Base-by-base conservation (phyloP, 768 basidiomycete genomes). In the Lepiota venenata region DNA sequence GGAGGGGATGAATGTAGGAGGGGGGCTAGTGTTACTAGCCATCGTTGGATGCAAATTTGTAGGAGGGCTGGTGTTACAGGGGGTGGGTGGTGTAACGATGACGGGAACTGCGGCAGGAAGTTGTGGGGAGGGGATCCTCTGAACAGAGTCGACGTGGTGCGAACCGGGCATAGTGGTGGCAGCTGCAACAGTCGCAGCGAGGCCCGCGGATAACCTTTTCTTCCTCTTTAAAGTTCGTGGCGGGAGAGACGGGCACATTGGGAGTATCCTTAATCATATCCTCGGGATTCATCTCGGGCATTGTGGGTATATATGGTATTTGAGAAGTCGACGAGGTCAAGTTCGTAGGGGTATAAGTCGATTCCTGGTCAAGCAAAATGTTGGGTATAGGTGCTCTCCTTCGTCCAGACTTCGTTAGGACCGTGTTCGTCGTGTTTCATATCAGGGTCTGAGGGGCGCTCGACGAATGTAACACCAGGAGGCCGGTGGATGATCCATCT, bases 301-400 rank as follows among this genome's bases (percentile, higher is more conserved):
- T 37, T 10, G 5, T 35, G 39, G 47, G 39, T 42, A 41, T 48
- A 47, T n/a, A 18, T 41, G 42, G 42, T 37, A 21, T 44, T 29
- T 20, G 45, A 21, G 7, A 41, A n/a, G 27, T 29, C 4, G 15
- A 18, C 27, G 45, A 25, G 45, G 45, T 46, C 36, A 53, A 40
- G 32, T 32, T 32, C 8, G 32, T 32, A 8, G 32, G 36, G 37
- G 9, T 41, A 35, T 41, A 32, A 27, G 15, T 48, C 16, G 46
- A 32, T 15, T 42, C 47, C 15, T 47, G 45, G 46, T 48, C 18
- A 29, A 55, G 46, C 39, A 47, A 32, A 21, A 48, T 47, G 39
- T 32, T 55, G 53, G 53, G 53, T 35, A 55, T 55, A 21, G 53
- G 46, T 35, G 47, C 38, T 42, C 53, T 55, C 29, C 41, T 47